Conservation (phyloP, 805 yeast species). For the Osmozyma mogii region DNA sequence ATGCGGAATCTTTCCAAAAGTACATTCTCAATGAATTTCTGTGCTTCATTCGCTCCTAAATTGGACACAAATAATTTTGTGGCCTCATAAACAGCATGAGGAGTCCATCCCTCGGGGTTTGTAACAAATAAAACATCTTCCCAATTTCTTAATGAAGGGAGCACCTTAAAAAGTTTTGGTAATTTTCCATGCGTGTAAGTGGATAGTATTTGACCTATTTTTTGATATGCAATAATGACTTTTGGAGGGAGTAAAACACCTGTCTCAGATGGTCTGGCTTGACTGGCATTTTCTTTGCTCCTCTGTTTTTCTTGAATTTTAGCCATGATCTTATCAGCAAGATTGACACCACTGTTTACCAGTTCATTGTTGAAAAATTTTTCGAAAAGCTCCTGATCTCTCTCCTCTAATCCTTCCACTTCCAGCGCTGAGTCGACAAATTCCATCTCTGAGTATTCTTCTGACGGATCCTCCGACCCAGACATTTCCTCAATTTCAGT, state of each 20-base stretch:
- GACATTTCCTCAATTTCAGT: slow-evolving; percentile 34
- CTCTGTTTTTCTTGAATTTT: slow-evolving; percentile 70
- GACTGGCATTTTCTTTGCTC: slow-evolving; percentile 10
- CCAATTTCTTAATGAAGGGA: slow-evolving; percentile 93
- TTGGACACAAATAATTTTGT: slow-evolving; percentile 90
- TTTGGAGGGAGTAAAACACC: slow-evolving; percentile 84
- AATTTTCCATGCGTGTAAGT: slow-evolving; percentile 93
- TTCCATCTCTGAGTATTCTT: slow-evolving; percentile 49
- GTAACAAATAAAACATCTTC: slow-evolving; percentile 90
- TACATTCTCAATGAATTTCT: slow-evolving; percentile 64
- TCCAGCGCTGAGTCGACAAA: slow-evolving; percentile 40
- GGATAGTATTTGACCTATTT: slow-evolving; percentile 78
- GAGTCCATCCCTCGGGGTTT: slow-evolving; percentile 89
- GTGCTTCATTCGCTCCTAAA: slow-evolving; percentile 80
- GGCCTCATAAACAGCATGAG: slow-evolving; percentile 91
- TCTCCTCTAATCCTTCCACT: slow-evolving; percentile 63
- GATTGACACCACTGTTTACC: slow-evolving; percentile 38
- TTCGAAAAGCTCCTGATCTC: slow-evolving; percentile 79
- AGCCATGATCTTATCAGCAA: slow-evolving; percentile 93
- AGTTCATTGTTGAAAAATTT: slow-evolving; percentile 44
- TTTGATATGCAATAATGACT: slow-evolving; percentile 89
- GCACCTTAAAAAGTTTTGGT: slow-evolving; percentile 92
- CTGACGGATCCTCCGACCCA: slow-evolving; percentile 40
- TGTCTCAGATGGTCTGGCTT: slow-evolving; percentile 45
- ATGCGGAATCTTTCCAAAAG: slow-evolving; percentile 65